Conservation (phyloP, 108 stramenopile species). For the Schizochytrium sp. region DNA sequence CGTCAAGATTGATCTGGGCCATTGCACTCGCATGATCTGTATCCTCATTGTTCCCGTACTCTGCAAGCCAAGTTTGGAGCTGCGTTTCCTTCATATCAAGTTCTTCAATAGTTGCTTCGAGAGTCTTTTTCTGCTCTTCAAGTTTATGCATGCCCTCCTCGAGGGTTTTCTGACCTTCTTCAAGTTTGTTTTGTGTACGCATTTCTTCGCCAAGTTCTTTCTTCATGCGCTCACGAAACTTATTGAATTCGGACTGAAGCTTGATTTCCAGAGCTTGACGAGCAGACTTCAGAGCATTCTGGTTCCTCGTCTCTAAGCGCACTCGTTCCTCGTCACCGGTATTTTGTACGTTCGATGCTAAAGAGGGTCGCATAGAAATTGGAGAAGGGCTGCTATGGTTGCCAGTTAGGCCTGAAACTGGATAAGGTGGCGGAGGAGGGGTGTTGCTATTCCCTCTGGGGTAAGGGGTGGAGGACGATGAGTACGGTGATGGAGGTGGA, state of each 20-base stretch:
- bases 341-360: not conserved
- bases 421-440: conserved; percentile 52
- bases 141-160: conserved; percentile 19
- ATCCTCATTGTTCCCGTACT: conserved; percentile 49
- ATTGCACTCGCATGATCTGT: conserved; percentile 62
- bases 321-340: not conserved
- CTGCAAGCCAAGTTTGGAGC: conserved; percentile 51
- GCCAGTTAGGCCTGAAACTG: not conserved
- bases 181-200: conserved; percentile 35
- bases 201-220: conserved; percentile 56
- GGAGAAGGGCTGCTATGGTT: not conserved
- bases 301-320: not conserved
- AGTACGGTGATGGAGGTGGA: not conserved
- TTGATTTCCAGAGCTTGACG: conserved; percentile 52
- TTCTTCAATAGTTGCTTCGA: conserved; percentile 41
- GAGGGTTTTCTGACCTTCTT: conserved; percentile 36
- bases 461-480: not conserved
- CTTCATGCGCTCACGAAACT: conserved; percentile 41
- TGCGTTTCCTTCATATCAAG: conserved; percentile 42
- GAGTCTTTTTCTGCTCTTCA: conserved; percentile 57
- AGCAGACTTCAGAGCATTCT: conserved; percentile 7
- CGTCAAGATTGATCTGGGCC: conserved; percentile 61
- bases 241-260: conserved; percentile 49
- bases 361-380: not conserved
- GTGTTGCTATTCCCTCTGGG: not conserved